phyloP scores from a whole-genome alignment of 2,329 filamentous ascomycete species.

The Ophiosphaerella herpotricha region DNA sequence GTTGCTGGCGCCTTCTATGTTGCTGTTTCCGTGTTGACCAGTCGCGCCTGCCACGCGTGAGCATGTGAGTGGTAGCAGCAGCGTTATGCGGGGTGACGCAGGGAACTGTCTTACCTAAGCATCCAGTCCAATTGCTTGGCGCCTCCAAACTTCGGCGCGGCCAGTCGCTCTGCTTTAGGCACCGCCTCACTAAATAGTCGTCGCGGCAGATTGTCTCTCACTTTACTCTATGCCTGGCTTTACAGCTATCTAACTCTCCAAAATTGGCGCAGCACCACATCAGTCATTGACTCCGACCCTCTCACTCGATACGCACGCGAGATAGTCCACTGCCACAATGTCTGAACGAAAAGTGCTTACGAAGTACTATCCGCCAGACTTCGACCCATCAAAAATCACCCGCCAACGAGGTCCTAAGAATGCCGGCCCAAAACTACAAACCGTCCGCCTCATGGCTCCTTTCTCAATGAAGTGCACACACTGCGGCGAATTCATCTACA shows the following conservation, averaged over 20 bases:
- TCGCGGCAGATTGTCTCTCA: no score
- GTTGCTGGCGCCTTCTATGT: not conserved
- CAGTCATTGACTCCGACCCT: no score
- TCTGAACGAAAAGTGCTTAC: conserved; percentile 82
- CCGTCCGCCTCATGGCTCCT: conserved; percentile 87
- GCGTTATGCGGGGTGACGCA: conserved; percentile 18
- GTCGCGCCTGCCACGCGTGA: conserved; percentile 25
- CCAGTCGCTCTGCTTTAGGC: not conserved
- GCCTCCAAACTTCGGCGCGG: conserved; percentile 9
- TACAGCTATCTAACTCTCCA: not conserved
- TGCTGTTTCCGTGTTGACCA: not conserved
- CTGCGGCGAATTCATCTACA: conserved; percentile 84
- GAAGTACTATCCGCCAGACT: conserved; percentile 75
- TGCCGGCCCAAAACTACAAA: conserved; percentile 78
- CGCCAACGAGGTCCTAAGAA: conserved; percentile 71
- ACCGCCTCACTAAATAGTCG: not conserved
- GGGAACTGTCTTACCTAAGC: conserved; percentile 20
- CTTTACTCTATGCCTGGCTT: no score
- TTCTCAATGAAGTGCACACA: conserved; percentile 77
- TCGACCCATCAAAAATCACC: conserved; percentile 81
- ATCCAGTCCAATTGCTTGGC: not conserved
- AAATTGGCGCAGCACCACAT: no score
- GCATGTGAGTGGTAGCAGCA: conserved; percentile 10
- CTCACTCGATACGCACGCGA: no score
- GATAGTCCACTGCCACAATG: conserved; percentile 58